These are phyloP conservation scores for Trypanosoma lewisi DNA, from an alignment of 208 protist genomes.

Conservation along the genomic window DNA sequence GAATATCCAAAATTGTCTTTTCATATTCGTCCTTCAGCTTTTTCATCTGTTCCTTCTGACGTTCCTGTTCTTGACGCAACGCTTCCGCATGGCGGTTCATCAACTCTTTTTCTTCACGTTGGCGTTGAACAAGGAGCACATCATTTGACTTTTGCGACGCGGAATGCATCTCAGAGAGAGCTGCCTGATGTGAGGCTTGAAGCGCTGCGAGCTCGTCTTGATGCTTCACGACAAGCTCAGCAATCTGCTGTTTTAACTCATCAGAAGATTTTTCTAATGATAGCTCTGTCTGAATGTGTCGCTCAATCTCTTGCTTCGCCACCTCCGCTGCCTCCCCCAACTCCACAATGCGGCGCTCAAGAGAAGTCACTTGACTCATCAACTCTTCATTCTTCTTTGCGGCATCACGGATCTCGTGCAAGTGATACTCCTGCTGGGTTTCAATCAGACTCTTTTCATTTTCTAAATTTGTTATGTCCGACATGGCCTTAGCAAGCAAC, in stretches of 20 bases:
- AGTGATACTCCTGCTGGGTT: slow-evolving; percentile 12
- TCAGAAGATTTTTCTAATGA: slow-evolving; percentile 11
- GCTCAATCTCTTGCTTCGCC: slow-evolving; percentile 8
- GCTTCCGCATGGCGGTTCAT: slow-evolving; percentile 3
- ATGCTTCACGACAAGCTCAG: slow-evolving; percentile 13
- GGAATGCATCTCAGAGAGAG: background rate
- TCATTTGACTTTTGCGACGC: slow-evolving; percentile 11
- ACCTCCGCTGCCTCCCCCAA: slow-evolving; percentile 6
- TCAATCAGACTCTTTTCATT: slow-evolving; percentile 31
- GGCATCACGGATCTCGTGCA: background rate
- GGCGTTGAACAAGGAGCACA: background rate
- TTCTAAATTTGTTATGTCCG: slow-evolving; percentile 22
- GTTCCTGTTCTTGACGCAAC: slow-evolving; percentile 5
- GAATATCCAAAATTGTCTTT: background rate
- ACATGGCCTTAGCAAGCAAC: slow-evolving; percentile 23
- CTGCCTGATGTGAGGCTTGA: background rate
- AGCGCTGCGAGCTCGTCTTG: slow-evolving; percentile 13
- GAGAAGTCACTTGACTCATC: slow-evolving; percentile 6
- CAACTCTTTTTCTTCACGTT: slow-evolving; percentile 15
- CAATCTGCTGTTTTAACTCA: slow-evolving; percentile 29
- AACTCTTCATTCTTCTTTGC: slow-evolving; percentile 5
- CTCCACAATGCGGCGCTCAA: slow-evolving; percentile 20
- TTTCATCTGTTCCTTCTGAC: slow-evolving; percentile 3
- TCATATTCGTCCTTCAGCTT: slow-evolving; percentile 10
- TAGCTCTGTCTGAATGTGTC: background rate